phyloP scores from a whole-genome alignment of 176 grass and related monocot species.

The Phragmites australis region DNA sequence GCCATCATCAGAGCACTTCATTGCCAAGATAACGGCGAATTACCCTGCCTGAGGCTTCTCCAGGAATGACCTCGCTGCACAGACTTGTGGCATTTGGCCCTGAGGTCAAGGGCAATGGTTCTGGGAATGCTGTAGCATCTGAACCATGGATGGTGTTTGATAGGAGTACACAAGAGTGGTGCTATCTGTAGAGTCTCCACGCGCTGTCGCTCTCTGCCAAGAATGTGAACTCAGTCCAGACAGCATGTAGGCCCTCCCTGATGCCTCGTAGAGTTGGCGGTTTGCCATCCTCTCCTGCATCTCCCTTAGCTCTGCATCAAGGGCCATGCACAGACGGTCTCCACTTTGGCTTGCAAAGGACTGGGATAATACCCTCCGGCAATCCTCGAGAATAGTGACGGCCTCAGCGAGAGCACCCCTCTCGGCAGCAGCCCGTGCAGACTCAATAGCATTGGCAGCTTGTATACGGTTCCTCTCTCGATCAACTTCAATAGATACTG shows the following conservation, averaged over 20 bases:
- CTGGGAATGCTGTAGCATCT: constrained; percentile 78
- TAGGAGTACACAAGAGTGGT: constrained; percentile 66
- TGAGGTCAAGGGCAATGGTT: constrained; percentile 44
- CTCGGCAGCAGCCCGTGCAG: constrained; percentile 67
- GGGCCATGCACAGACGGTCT: constrained; percentile 62
- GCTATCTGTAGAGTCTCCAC: constrained; percentile 76
- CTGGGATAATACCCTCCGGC: constrained; percentile 44
- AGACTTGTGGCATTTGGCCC: constrained; percentile 13
- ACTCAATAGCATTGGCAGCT: constrained; percentile 62
- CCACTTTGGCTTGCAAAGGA: constrained; percentile 61
- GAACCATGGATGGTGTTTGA: constrained; percentile 88
- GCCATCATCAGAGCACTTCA: not conserved
- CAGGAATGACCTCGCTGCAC: constrained; percentile 7
- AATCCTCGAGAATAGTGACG: constrained; percentile 67
- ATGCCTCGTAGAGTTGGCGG: constrained; percentile 63
- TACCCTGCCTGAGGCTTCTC: constrained; percentile 39
- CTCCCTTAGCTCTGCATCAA: constrained; percentile 81
- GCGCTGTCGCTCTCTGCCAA: constrained; percentile 87
- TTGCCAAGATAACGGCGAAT: constrained; percentile 18
- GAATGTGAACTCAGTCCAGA: constrained; percentile 93
- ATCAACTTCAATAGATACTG: constrained; percentile 71
- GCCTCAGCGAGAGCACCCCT: constrained; percentile 69
- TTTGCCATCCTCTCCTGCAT: constrained; percentile 95
- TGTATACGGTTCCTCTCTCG: constrained; percentile 76
- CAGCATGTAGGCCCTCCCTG: constrained; percentile 82